Evolutionary conservation across 148 eudicot genomes (phyloP).

Genomic region (Spergularia marina): DNA sequence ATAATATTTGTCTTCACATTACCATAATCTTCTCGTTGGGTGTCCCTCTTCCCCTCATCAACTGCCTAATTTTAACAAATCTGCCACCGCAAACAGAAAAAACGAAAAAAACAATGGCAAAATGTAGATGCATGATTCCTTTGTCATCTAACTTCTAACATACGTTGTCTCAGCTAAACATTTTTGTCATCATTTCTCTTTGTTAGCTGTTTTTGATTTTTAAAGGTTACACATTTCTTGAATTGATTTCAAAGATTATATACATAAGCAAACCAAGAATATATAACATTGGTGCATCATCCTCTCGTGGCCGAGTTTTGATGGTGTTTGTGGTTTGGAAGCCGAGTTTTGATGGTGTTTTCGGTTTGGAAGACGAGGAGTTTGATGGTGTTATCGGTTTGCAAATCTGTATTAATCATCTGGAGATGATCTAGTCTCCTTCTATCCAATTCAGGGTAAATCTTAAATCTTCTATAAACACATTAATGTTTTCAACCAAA

Average conservation of each 20-base stretch:
- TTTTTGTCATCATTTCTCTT: background rate
- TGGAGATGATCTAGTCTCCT: no score
- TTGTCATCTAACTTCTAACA: background rate
- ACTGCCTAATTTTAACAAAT: background rate
- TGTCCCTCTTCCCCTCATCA: background rate
- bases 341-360: no score
- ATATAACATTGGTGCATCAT: no score
- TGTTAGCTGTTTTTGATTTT: background rate
- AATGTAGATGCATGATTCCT: background rate
- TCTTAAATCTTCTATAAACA: no score
- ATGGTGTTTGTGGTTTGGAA: background rate
- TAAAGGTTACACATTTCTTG: background rate
- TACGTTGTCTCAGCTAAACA: background rate
- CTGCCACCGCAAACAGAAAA: slow-evolving; percentile 1
- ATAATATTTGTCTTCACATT: background rate
- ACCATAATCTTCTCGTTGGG: background rate
- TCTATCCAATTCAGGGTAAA: no score
- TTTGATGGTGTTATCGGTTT: no score
- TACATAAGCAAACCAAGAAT: background rate
- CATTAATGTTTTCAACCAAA: no score
- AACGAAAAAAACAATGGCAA: no score
- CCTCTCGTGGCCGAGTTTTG: background rate
- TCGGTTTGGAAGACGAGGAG: no score
- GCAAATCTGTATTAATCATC: no score
- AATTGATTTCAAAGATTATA: background rate